Evolutionary conservation across 495 filamentous ascomycete species (phyloP).

Genomic region (Lasiosphaeria hispida): DNA sequence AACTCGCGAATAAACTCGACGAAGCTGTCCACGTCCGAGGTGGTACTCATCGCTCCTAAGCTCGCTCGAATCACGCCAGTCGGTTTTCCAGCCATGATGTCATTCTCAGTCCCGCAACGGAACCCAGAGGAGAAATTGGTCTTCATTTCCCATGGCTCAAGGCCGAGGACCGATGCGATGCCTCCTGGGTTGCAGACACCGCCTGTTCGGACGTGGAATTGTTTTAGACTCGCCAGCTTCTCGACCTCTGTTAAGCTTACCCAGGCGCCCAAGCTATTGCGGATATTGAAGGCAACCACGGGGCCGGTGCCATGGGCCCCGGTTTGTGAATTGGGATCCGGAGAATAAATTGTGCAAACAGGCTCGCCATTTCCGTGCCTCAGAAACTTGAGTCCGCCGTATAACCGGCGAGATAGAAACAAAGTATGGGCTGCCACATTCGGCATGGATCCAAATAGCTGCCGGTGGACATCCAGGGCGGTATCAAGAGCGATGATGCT

Average conservation of each 20-base stretch:
- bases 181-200: slow-evolving; percentile 91
- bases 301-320: slow-evolving; percentile 53
- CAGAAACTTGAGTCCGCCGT: slow-evolving; percentile 56
- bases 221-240: slow-evolving; percentile 71
- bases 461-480: slow-evolving; percentile 66
- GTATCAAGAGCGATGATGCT: slow-evolving; percentile 77
- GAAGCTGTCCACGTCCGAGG: slow-evolving; percentile 69
- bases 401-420: slow-evolving; percentile 59
- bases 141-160: slow-evolving; percentile 75
- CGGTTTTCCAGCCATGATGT: slow-evolving; percentile 77
- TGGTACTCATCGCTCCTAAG: slow-evolving; percentile 82
- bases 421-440: slow-evolving; percentile 72
- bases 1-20: slow-evolving; percentile 73
- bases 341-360: slow-evolving; percentile 67
- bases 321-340: slow-evolving; percentile 22
- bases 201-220: slow-evolving; percentile 79
- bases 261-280: slow-evolving; percentile 65
- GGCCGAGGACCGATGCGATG: slow-evolving; percentile 62
- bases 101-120: slow-evolving; percentile 74
- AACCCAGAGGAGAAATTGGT: slow-evolving; percentile 77
- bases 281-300: slow-evolving; percentile 79
- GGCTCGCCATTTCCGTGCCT: slow-evolving; percentile 64
- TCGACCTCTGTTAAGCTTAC: slow-evolving; percentile 81
- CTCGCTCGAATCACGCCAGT: slow-evolving; percentile 85
- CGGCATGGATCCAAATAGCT: slow-evolving; percentile 68